These are phyloP conservation scores for Podospora pseudoanserina DNA, from an alignment of 495 filamentous ascomycete genomes.

Conservation along the genomic window DNA sequence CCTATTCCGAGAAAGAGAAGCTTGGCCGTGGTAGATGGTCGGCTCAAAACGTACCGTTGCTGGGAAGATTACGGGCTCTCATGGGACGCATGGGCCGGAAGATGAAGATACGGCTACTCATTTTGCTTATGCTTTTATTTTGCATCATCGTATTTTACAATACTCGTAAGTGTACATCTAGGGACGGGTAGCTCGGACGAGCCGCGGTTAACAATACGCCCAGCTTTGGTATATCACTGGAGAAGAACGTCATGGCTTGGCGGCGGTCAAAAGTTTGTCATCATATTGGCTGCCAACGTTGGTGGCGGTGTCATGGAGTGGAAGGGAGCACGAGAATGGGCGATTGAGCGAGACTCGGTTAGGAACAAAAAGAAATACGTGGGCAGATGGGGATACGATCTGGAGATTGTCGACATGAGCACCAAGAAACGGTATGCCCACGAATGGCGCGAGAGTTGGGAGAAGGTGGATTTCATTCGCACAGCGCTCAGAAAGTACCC, in stretches of 20 bases:
- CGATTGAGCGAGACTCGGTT: slow-evolving; percentile 93
- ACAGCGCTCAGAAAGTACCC: slow-evolving; percentile 91
- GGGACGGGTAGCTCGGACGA: background rate
- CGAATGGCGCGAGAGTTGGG: slow-evolving; percentile 99
- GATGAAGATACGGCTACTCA: slow-evolving; percentile 56
- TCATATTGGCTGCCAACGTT: slow-evolving; percentile 89
- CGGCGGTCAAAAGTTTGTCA: slow-evolving; percentile 85
- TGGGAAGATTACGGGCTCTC: slow-evolving; percentile 37
- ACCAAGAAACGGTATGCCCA: slow-evolving; percentile 98
- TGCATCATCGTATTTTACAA: slow-evolving; percentile 63
- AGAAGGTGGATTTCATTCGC: slow-evolving; percentile 94
- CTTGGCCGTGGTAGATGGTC: slow-evolving; percentile 48
- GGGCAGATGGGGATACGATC: slow-evolving; percentile 84
- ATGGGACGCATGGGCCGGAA: slow-evolving; percentile 44
- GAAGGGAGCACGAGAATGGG: slow-evolving; percentile 98
- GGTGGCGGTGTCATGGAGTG: slow-evolving; percentile 98
- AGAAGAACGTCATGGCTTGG: slow-evolving; percentile 55
- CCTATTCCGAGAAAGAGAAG: slow-evolving; percentile 78
- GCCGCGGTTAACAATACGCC: slow-evolving; percentile 9
- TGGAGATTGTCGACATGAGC: slow-evolving; percentile 96
- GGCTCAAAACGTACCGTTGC: slow-evolving; percentile 32
- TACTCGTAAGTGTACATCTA: slow-evolving; percentile 53
- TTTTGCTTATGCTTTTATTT: slow-evolving; percentile 58
- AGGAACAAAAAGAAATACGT: slow-evolving; percentile 91
- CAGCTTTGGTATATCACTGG: slow-evolving; percentile 48